Evolutionary conservation across 768 basidiomycete genomes (phyloP).

Genomic region (Phanerochaete sordida): DNA sequence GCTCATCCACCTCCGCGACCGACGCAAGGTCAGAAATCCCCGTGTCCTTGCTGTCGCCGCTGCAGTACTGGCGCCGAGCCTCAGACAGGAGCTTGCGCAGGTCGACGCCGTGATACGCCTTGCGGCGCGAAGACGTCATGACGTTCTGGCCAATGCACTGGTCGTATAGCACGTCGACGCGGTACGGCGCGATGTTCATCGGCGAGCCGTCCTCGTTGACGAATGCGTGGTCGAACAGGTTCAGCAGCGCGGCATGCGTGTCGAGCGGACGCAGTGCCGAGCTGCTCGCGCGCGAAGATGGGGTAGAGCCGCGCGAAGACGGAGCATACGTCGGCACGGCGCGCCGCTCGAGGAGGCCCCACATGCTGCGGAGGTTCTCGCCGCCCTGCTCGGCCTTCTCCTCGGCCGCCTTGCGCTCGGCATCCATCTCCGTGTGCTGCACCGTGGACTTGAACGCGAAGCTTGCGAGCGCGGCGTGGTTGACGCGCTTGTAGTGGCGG

Average conservation of each 20-base stretch:
- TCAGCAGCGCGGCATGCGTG: background rate
- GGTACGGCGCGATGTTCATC: too few relatives aligned
- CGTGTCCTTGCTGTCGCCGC: too few relatives aligned
- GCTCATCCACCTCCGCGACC: too few relatives aligned
- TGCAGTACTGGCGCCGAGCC: too few relatives aligned
- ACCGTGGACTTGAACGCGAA: background rate
- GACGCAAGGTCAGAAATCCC: too few relatives aligned
- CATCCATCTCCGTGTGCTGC: background rate
- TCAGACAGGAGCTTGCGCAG: too few relatives aligned
- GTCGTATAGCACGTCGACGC: too few relatives aligned
- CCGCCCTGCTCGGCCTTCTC: background rate
- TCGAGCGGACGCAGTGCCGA: background rate
- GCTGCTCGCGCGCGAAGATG: background rate
- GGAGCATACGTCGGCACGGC: background rate
- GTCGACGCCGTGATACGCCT: too few relatives aligned
- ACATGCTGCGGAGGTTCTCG: background rate
- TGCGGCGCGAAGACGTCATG: too few relatives aligned
- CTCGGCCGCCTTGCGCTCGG: background rate
- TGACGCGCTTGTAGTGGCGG: background rate
- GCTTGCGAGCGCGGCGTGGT: background rate
- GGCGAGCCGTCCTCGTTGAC: too few relatives aligned
- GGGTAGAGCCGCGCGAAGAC: background rate
- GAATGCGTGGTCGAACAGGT: background rate
- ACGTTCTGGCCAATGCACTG: too few relatives aligned
- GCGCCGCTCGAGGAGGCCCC: background rate